phyloP scores from a whole-genome alignment of 2,329 filamentous ascomycete species.

The Cladosporium sp. region DNA sequence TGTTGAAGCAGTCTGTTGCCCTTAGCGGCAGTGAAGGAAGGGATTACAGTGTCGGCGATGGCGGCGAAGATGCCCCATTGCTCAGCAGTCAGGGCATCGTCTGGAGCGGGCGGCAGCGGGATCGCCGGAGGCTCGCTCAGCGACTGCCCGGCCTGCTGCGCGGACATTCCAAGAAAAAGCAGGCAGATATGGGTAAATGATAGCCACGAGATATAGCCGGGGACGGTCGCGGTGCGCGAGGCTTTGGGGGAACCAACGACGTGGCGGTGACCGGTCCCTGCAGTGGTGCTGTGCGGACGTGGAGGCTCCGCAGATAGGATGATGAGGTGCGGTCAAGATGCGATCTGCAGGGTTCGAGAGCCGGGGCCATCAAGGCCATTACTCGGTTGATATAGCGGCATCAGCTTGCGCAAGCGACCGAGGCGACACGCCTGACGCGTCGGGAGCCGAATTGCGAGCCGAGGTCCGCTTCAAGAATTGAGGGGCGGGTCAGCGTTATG shows the following conservation, averaged over 20 bases:
- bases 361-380: background rate
- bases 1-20: slow-evolving; percentile 23
- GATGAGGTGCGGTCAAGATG: background rate
- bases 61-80: slow-evolving; percentile 56
- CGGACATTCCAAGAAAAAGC: background rate
- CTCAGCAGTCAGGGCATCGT: slow-evolving; percentile 42
- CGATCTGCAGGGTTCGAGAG: background rate
- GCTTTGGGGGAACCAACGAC: background rate
- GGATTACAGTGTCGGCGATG: slow-evolving; percentile 53
- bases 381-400: background rate
- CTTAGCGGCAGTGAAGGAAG: slow-evolving; percentile 43
- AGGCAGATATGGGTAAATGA: background rate
- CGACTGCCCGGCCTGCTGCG: background rate
- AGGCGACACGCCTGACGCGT: too few relatives aligned
- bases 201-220: slow-evolving; percentile 5
- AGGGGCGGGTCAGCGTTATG: too few relatives aligned
- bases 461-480: too few relatives aligned
- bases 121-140: slow-evolving; percentile 1
- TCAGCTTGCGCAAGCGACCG: background rate
- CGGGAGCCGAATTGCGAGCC: too few relatives aligned
- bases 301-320: background rate
- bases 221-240: background rate
- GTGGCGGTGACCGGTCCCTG: background rate
- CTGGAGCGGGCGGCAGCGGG: slow-evolving; percentile 43
- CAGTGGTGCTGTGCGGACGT: background rate